These are phyloP conservation scores for Cyclocybe aegerita DNA, from an alignment of 768 basidiomycete genomes.

Conservation along the genomic window DNA sequence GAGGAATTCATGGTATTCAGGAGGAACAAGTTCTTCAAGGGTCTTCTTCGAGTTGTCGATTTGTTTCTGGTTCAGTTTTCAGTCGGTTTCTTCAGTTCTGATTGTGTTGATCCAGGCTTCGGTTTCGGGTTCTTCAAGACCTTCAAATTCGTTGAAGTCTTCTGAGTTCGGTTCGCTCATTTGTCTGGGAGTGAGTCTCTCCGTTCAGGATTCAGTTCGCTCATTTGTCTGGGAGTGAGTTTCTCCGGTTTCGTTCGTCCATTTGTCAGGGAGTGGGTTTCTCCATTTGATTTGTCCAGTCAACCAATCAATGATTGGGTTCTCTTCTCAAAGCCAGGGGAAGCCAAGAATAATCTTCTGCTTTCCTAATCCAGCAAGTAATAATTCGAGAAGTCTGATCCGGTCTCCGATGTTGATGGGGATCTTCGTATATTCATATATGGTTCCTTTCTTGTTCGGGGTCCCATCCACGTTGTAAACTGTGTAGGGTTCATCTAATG, in stretches of 20 bases:
- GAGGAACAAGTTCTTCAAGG: background rate
- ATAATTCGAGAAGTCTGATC: background rate
- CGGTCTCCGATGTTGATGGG: background rate
- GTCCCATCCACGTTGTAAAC: conserved; percentile 13
- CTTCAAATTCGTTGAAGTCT: background rate
- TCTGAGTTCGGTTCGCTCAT: background rate
- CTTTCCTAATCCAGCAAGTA: conserved; percentile 7
- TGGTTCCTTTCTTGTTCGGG: conserved; percentile 8
- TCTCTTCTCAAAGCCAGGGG: conserved; percentile 3
- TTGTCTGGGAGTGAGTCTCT: background rate
- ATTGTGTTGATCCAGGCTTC: background rate
- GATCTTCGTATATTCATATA: background rate
- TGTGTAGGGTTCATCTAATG: background rate
- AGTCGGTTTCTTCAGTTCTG: background rate
- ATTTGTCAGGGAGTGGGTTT: too few species aligned
- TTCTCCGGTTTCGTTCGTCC: background rate
- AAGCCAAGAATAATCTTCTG: conserved; percentile 8
- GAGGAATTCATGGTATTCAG: conserved; percentile 6
- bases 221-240: background rate
- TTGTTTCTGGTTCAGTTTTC: background rate
- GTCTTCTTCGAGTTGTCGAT: background rate
- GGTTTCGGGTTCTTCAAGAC: too few species aligned
- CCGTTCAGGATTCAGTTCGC: background rate
- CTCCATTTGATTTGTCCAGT: background rate
- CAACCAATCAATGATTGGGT: conserved; percentile 11